phyloP scores from a whole-genome alignment of 2,329 filamentous ascomycete species.

The Allantophomopsis cytisporea region DNA sequence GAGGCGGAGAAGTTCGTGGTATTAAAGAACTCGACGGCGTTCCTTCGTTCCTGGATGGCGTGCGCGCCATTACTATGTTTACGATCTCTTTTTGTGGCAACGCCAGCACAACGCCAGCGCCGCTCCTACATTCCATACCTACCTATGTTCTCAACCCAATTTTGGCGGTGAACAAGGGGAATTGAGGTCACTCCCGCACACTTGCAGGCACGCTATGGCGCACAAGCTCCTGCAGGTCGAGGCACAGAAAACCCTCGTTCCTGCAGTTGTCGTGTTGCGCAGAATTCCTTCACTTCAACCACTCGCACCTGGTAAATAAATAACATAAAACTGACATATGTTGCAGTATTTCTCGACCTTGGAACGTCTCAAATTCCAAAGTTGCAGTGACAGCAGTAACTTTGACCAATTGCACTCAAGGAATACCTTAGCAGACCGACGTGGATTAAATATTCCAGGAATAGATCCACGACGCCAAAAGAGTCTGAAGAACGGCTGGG shows the following conservation, averaged over 20 bases:
- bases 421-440: constrained; percentile 13
- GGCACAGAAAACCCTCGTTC: constrained; percentile 1
- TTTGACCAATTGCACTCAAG: constrained; percentile 13
- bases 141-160: no score
- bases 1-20: no score
- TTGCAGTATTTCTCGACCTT: constrained; percentile 59
- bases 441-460: constrained; percentile 13
- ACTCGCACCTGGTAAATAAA: neutral
- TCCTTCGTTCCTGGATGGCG: no score
- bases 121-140: no score
- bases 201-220: neutral
- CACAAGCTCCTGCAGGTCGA: neutral
- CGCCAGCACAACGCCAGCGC: no score
- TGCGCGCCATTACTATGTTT: no score
- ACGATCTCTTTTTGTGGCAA: no score
- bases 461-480: constrained; percentile 10
- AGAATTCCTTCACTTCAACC: neutral
- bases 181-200: no score
- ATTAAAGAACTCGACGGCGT: no score
- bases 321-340: constrained; percentile 5
- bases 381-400: constrained; percentile 15
- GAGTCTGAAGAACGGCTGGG: constrained; percentile 11
- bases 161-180: no score
- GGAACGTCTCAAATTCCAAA: constrained; percentile 54
- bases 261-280: constrained; percentile 2